phyloP scores from a whole-genome alignment of 345 rosid genomes.

The Populus davidiana region DNA sequence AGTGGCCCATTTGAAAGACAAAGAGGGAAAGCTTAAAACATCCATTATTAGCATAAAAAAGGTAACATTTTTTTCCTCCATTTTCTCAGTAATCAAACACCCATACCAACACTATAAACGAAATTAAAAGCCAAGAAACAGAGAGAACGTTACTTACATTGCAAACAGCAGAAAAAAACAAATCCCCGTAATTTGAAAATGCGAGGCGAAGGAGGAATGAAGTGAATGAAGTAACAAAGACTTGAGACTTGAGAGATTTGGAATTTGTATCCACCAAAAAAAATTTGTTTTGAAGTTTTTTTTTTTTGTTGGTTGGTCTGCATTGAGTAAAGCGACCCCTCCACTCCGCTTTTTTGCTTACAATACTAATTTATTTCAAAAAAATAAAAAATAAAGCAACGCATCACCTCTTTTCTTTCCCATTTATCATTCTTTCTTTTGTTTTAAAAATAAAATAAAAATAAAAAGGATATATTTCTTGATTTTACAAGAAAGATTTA shows the following conservation, averaged over 20 bases:
- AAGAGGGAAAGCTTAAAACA: background rate
- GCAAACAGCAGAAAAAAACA: background rate
- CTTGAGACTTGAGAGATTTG: background rate
- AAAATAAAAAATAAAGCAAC: conserved; percentile 15
- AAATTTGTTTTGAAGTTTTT: background rate
- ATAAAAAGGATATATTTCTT: too few relatives aligned
- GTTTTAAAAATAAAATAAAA: too few relatives aligned
- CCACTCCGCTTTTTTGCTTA: conserved; percentile 3
- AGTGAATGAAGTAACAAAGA: background rate
- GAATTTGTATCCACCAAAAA: background rate
- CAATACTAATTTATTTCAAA: background rate
- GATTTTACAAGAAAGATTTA: too few relatives aligned
- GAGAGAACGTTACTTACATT: background rate
- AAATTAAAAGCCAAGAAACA: background rate
- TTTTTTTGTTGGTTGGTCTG: conserved; percentile 21
- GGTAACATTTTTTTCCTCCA: background rate
- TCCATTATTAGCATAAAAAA: background rate
- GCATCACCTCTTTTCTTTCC: conserved; percentile 21
- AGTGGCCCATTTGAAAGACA: background rate
- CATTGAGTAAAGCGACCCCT: conserved; percentile 36
- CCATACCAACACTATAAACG: background rate
- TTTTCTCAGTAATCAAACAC: background rate
- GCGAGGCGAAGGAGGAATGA: background rate
- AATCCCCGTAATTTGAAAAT: background rate
- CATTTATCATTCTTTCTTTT: conserved; percentile 16